Evolutionary conservation across 768 basidiomycete species (phyloP).

Genomic region (Asterophora lycoperdoides): DNA sequence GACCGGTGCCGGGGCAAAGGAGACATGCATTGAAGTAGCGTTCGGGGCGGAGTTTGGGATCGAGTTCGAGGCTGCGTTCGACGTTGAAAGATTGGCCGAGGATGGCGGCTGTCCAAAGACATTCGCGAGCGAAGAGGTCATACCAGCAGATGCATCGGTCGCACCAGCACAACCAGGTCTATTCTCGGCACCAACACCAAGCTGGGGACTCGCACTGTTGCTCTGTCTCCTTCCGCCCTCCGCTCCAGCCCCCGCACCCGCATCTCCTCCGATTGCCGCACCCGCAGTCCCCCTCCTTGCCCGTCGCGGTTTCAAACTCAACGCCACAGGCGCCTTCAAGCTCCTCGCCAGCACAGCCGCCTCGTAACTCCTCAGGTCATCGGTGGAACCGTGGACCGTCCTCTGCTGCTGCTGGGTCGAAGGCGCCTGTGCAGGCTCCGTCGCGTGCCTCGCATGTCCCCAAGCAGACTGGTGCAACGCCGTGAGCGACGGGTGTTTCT

Average conservation of each 20-base stretch:
- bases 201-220: too few species aligned
- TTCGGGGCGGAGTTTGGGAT: too few species aligned
- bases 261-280: neutral
- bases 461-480: neutral
- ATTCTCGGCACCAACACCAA: too few species aligned
- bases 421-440: neutral
- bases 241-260: neutral
- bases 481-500: neutral
- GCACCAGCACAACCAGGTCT: too few species aligned
- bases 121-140: neutral
- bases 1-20: too few species aligned
- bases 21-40: too few species aligned
- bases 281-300: neutral
- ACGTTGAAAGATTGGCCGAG: neutral
- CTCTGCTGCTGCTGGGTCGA: neutral
- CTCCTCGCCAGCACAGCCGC: slow-evolving; percentile 59
- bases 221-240: neutral
- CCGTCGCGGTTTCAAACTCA: slow-evolving; percentile 49
- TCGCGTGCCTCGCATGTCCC: neutral
- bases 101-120: neutral
- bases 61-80: too few species aligned
- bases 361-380: slow-evolving; percentile 70
- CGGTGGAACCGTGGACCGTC: slow-evolving; percentile 34
- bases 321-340: slow-evolving; percentile 20
- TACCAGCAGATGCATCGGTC: too few species aligned